These are phyloP conservation scores for Colletotrichum sp. DNA, from an alignment of 2,329 filamentous ascomycete genomes.

Conservation along the genomic window DNA sequence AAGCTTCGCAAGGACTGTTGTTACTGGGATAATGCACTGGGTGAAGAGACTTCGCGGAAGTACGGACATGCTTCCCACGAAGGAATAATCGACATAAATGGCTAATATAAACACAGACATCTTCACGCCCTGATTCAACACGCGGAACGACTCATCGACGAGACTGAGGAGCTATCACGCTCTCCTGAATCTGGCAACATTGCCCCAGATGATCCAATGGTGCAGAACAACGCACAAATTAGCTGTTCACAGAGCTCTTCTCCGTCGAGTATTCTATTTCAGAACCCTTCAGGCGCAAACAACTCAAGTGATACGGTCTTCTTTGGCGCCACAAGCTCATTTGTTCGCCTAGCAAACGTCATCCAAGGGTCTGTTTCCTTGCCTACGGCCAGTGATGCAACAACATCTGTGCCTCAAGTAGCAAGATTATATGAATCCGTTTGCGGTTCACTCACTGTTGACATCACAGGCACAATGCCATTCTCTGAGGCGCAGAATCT, in stretches of 20 bases:
- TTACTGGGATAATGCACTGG: not conserved
- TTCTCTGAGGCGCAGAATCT: not conserved
- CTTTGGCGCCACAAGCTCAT: not conserved
- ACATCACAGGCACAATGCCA: not conserved
- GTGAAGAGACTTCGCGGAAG: not conserved
- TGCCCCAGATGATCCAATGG: not conserved
- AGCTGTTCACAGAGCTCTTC: not conserved
- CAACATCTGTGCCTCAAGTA: not conserved
- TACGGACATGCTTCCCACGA: not conserved
- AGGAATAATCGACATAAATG: fast-evolving
- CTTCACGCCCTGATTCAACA: not conserved
- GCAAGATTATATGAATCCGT: not conserved
- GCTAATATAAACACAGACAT: not conserved
- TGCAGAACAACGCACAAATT: not conserved
- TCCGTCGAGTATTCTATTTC: not conserved
- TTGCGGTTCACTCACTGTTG: not conserved
- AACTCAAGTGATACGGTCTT: not conserved
- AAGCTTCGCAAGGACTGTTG: not conserved
- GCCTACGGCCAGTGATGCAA: not conserved
- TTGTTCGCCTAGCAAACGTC: not conserved
- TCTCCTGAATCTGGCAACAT: not conserved
- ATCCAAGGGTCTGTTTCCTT: not conserved
- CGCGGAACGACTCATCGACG: not conserved
- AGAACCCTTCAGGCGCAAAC: not conserved
- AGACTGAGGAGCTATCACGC: not conserved